Base-by-base conservation (phyloP, 352 stramenopile species). In the Phytophthora brassicae region DNA sequence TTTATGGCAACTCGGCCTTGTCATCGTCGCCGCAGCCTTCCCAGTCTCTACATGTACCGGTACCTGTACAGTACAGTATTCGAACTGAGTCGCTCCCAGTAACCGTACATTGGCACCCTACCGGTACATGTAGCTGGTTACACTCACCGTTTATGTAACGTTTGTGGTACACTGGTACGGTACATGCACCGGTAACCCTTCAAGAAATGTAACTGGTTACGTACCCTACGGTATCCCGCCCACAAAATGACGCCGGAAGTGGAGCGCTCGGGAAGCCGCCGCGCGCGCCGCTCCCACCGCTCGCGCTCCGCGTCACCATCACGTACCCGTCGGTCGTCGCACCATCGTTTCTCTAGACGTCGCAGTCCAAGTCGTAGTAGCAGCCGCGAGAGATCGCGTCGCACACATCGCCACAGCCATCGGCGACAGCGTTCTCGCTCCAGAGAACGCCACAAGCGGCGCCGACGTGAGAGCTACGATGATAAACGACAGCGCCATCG, bases 321-420 rank as follows among this genome's bases (percentile, higher is more conserved):
- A 13, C 64, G 67, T 33, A 63, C 67, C 1, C 59, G 33, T 23
- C 43, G 26, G 1, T 62, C 54, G 23, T 70, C 59, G 2, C 36
- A 39, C 17, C 63, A 28, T n/a, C 55, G 46, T 28, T 73, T 60
- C 17, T 76, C 59, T 20, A 70, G 52, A 13, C 38, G 64, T 2
- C 53, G 64, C 24, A 66, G 60, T 61, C 23, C 20, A 1, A 73
- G 64, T 33, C 64, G 63, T 38, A 75, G 57, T 33, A 53, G 48
- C 31, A 70, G 59, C 26, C 58, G 68, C 23, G 68, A 73, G 14
- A 67, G 75, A 11, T 79, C 69, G 23, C 45, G 55, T n/a, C 74
- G 64, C 5, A 44, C 62, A 19, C 44, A 60, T 36, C 58, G 53
- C 31, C 56, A 49, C 45, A 60, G 59, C 23, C 66, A 58, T 43